Percentiles rank a stretch among this genome's conserved stretches.
Evolutionary conservation across 2,329 filamentous ascomycete species (phyloP).

Genomic region (Aspergillus awamori): DNA sequence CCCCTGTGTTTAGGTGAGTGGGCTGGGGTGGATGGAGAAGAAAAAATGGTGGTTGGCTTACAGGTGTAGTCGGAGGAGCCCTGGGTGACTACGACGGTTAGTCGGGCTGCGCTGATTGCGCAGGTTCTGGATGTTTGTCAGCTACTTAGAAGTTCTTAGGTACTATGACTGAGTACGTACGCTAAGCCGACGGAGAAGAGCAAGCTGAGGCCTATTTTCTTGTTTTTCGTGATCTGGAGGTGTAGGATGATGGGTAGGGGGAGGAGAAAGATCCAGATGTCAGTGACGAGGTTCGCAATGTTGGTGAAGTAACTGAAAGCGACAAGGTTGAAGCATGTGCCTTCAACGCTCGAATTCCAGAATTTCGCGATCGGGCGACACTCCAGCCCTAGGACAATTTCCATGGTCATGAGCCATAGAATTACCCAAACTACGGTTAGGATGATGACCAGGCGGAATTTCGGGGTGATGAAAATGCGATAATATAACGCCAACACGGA

Average conservation of each 20-base stretch:
- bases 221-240: constrained; percentile 13
- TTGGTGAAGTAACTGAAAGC: constrained; percentile 22
- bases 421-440: constrained; percentile 15
- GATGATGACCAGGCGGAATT: constrained; percentile 16
- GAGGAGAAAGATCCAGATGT: constrained; percentile 22
- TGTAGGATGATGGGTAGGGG: constrained; percentile 18
- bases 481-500: constrained; percentile 20
- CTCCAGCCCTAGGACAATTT: constrained; percentile 14
- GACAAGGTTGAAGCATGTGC: constrained; percentile 15
- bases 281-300: constrained; percentile 19
- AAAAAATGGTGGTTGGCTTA: not conserved
- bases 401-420: constrained; percentile 19
- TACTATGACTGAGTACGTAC: not conserved
- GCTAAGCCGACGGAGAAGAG: constrained; percentile 19
- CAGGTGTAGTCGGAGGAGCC: constrained; percentile 9
- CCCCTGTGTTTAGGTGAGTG: not conserved
- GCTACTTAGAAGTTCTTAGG: not conserved
- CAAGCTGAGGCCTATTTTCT: constrained; percentile 19
- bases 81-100: constrained; percentile 11
- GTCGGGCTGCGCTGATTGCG: constrained; percentile 7
- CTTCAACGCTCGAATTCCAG: constrained; percentile 12
- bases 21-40: not conserved
- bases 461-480: constrained; percentile 16
- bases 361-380: constrained; percentile 17
- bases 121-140: constrained; percentile 10